Conservation (phyloP, 352 stramenopile species). For the Globisporangium emineosum region DNA sequence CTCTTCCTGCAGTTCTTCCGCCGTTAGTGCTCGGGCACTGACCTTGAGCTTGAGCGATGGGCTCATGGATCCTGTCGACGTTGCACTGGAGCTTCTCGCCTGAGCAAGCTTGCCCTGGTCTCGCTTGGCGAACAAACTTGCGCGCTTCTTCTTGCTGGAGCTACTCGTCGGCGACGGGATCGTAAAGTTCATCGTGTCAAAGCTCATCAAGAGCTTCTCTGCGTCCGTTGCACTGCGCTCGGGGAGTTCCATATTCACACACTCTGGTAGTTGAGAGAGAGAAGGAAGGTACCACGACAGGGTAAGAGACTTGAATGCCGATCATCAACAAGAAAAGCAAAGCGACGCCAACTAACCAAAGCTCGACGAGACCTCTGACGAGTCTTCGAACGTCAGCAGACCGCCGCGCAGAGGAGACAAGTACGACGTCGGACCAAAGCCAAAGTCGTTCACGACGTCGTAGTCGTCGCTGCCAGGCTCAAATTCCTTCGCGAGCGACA, state of each 20-base stretch:
- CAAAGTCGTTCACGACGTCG: slow-evolving; percentile 64
- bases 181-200: slow-evolving; percentile 84
- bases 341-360: slow-evolving; percentile 65
- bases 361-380: slow-evolving; percentile 53
- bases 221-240: slow-evolving; percentile 42
- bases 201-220: slow-evolving; percentile 86
- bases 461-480: slow-evolving; percentile 30
- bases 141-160: slow-evolving; percentile 48
- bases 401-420: slow-evolving; percentile 47
- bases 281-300: slow-evolving; percentile 34
- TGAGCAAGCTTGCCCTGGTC: slow-evolving; percentile 7
- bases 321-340: slow-evolving; percentile 41
- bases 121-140: slow-evolving; percentile 37
- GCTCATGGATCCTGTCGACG: slow-evolving; percentile 23
- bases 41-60: slow-evolving; percentile 36
- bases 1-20: slow-evolving; percentile 41
- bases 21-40: slow-evolving; percentile 20
- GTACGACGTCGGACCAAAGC: slow-evolving; percentile 51
- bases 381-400: slow-evolving; percentile 24
- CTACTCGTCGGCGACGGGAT: slow-evolving; percentile 73
- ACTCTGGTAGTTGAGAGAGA: slow-evolving; percentile 28
- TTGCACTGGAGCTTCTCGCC: slow-evolving; percentile 5
- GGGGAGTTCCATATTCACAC: slow-evolving; percentile 37
- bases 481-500: slow-evolving; percentile 57
- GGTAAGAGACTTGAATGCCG: slow-evolving; percentile 14